These are phyloP conservation scores for Blastocystis sp. DNA, from an alignment of 352 stramenopile genomes.

Conservation along the genomic window DNA sequence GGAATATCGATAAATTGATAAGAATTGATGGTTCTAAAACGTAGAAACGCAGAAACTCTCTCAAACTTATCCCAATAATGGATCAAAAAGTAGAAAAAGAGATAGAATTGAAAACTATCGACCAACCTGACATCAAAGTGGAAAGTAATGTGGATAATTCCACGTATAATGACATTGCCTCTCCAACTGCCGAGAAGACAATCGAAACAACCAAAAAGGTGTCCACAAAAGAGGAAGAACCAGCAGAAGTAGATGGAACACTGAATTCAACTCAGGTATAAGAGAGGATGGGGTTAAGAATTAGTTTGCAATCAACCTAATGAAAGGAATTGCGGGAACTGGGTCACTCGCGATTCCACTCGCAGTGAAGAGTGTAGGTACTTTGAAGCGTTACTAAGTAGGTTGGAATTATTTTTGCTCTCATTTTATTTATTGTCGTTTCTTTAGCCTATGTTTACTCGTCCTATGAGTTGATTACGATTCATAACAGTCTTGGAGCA, in stretches of 20 bases:
- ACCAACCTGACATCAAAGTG: background rate
- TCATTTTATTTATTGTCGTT: conserved; percentile 33
- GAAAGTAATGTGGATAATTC: background rate
- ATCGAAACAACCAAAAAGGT: background rate
- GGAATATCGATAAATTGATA: too few species aligned
- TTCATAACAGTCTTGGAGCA: background rate
- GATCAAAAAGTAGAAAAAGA: background rate
- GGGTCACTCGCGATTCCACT: background rate
- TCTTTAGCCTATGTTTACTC: conserved; percentile 10
- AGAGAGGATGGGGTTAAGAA: background rate
- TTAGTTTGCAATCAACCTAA: conserved; percentile 60
- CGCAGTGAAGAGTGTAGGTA: background rate
- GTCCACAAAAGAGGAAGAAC: background rate
- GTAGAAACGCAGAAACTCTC: background rate
- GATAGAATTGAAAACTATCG: conserved; percentile 20
- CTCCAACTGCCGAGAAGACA: background rate
- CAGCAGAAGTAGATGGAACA: background rate
- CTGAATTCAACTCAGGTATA: background rate
- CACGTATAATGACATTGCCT: background rate
- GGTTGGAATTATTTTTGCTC: conserved; percentile 10
- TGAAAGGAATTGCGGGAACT: conserved; percentile 59
- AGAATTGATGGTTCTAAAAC: background rate
- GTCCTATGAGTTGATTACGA: conserved; percentile 35
- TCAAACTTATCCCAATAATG: background rate
- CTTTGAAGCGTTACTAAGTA: background rate